A percentile compares a stretch with the other conserved stretches of the same genome.
Conservation (phyloP, 164 flowering plant genomes). For the Nymphaea colorata region DNA sequence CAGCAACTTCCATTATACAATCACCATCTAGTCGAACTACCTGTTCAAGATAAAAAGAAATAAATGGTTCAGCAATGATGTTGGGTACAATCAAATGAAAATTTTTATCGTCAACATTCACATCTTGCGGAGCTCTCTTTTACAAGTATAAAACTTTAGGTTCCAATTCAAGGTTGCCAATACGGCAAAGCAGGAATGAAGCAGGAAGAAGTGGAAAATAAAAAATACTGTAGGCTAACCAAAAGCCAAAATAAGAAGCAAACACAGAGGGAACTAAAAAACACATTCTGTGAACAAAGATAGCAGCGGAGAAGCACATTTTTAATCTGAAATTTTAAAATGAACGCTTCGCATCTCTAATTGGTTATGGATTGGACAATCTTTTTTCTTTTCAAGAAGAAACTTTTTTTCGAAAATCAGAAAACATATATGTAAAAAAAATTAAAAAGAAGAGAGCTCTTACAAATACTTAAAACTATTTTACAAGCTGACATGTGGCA, state of each 20-base stretch:
- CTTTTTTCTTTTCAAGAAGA: too few relatives aligned
- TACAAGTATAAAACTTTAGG: neutral
- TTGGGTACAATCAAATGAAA: too few relatives aligned
- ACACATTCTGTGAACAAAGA: too few relatives aligned
- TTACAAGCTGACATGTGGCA: too few relatives aligned
- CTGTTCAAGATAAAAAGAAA: slow-evolving; percentile 16
- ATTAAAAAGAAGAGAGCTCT: too few relatives aligned
- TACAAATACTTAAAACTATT: too few relatives aligned
- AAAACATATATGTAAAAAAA: too few relatives aligned
- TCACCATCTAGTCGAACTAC: slow-evolving; percentile 62
- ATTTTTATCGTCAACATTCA: neutral
- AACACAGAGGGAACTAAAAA: too few relatives aligned
- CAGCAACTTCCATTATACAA: slow-evolving; percentile 7
- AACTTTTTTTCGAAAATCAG: too few relatives aligned
- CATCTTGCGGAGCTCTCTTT: neutral
- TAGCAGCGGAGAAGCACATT: neutral
- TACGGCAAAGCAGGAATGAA: neutral
- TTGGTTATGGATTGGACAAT: too few relatives aligned
- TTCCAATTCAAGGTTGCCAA: neutral
- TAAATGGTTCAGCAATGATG: neutral
- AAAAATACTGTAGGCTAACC: neutral
- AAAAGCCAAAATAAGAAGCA: too few relatives aligned
- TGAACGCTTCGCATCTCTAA: too few relatives aligned
- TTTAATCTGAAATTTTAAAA: neutral
- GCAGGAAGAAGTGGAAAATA: neutral